Percentiles rank a stretch among this genome's conserved stretches.
Evolutionary conservation across 768 basidiomycete genomes (phyloP).

Genomic region (Coprinopsis strossmayeri): DNA sequence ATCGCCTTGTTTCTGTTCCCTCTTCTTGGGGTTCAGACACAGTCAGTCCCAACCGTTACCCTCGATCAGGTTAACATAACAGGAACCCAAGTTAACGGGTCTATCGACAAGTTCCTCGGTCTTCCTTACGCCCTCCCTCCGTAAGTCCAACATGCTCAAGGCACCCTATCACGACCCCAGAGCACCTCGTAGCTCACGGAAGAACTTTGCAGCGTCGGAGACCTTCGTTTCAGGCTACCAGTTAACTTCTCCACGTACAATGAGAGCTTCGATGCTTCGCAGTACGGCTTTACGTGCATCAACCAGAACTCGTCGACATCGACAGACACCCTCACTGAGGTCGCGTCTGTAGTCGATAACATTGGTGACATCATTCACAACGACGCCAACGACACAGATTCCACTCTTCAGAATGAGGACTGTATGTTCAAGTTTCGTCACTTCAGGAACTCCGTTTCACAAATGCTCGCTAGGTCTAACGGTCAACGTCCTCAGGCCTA

Average conservation of each 20-base stretch:
- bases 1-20: too few relatives aligned
- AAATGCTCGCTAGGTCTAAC: constrained; percentile 27
- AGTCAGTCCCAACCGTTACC: neutral
- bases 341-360: constrained; percentile 1
- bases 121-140: constrained; percentile 13
- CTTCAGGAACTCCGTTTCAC: neutral
- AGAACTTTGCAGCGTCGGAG: constrained; percentile 3
- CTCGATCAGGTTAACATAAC: neutral
- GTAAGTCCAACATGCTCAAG: too few relatives aligned
- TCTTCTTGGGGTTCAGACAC: neutral
- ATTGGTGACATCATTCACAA: too few relatives aligned
- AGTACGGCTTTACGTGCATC: constrained; percentile 12
- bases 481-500: constrained; percentile 40
- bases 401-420: constrained; percentile 17
- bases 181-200: neutral
- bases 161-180: too few relatives aligned
- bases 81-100: neutral
- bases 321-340: neutral
- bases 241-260: constrained; percentile 11
- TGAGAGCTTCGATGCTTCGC: constrained; percentile 10
- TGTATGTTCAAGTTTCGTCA: constrained; percentile 12
- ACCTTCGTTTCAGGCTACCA: constrained; percentile 13
- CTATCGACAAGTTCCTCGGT: constrained; percentile 13
- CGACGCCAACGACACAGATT: too few relatives aligned
- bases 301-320: constrained; percentile 11